Evolutionary conservation across 768 basidiomycete species (phyloP), one percentile per base, ranked within the genome.

Genomic region (Cystobasidiopsis lactophilus): DNA sequence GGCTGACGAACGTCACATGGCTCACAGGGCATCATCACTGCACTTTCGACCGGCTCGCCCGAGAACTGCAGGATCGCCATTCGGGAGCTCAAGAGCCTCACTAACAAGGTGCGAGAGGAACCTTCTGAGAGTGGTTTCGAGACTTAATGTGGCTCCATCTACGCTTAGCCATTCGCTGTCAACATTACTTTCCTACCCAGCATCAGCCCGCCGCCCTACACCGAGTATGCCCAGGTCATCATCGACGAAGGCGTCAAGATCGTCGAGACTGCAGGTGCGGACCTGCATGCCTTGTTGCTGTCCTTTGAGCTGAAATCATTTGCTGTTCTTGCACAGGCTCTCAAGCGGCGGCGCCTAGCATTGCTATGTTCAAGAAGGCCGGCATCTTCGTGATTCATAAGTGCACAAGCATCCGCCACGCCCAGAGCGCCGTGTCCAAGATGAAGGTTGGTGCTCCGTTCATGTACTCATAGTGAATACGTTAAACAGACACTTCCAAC

Each of bases 191-290:
- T 88, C n/a, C 71, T 91, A 23, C 88, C 89, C 0, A 76, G 75
- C 30, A 91, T 93, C 59, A 82, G 77, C 52, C 85, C 86, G 0
- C 89, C 89, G 1, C 84, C 88, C 59, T 91, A 95, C 63, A 77
- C 74, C 50, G 84, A 80, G 13, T 86, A 80, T 59, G 82, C 82
- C 0, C 70, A 78, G 24, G 57, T 53, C 10, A 52, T 58, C 23
- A 45, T 58, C 10, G 51, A 52, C 3, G 50, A 47, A 16, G 45
- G 39, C 18, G 40, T 49, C 23, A 7, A 80, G 85, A 9, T 75
- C 86, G 44, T 83, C 82, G 56, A 86, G 89, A 63, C 84, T 35
- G 16, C 33, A 35, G 33, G 33, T 35, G 33, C n/a, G n/a, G n/a
- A n/a, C 33, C 33, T 35, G 7, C 33, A 35, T 16, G 16, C 7